Base-by-base conservation (phyloP, 345 rosid species). In the Euphorbia lathyris region DNA sequence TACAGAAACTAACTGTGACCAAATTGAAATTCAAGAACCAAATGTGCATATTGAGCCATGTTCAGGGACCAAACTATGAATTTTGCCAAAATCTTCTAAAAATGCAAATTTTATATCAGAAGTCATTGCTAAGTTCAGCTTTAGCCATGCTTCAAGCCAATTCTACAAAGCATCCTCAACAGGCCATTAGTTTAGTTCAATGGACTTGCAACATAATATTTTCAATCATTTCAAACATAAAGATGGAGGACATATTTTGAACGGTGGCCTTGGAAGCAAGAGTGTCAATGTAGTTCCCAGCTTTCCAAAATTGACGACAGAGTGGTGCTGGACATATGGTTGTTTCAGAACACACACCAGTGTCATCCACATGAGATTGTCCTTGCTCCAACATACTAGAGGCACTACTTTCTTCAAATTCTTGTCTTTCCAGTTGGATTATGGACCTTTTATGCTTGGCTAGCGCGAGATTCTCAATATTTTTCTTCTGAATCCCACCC, bases 251-350 rank as follows among this genome's bases (percentile, higher is more conserved):
- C 90, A 63, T 90, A 90, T 96, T 85, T 81, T 85, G 93, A 69
- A 70, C 70, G 14, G 78, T 69, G 79, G 77, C 84, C 81, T 82
- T 84, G 34, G 93, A 73, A 75, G 81, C 74, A 69, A 70, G 55
- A 27, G 78, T 85, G 45, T 80, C 86, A 6, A 57, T 71, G 23
- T 94, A 94, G 74, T 43, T 81, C 56, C 98, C 98, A 71, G 99
- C 84, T 82, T 86, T 95, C 99, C 99, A 95, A 70, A 95, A 95
- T 71, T 92, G 99, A 40, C 97, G 86, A 85, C 88, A 83, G 65
- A 92, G 76, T 47, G 97, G 99, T 0, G 95, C 88, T 10, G 91
- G 78, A 53, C 84, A 81, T 30, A 83, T 76, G 36, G 81, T 65
- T 47, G 92, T 84, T 11, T 79, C 42, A 19, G 85, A 82, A 66